phyloP scores from a whole-genome alignment of 2,329 filamentous ascomycete species.

The Plenodomus lindquistii region DNA sequence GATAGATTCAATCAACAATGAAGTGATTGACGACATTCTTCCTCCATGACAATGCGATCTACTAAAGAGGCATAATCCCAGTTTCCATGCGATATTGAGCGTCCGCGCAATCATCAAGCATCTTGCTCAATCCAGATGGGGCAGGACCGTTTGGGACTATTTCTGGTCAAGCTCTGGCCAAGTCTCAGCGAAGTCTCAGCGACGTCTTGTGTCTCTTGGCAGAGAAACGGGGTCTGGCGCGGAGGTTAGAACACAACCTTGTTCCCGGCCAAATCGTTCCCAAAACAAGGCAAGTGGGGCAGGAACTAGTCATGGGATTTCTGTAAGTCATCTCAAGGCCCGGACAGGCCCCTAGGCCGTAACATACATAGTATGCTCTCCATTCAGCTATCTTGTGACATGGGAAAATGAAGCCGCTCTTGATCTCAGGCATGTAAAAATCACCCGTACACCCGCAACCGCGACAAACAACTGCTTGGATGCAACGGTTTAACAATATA shows the following conservation, averaged over 20 bases:
- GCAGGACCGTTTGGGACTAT: not conserved
- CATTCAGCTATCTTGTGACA: too few species aligned
- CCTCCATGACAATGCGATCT: not conserved
- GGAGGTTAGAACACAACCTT: constrained; percentile 17
- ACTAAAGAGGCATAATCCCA: not conserved
- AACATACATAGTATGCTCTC: too few species aligned
- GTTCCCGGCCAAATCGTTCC: not conserved
- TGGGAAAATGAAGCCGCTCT: too few species aligned
- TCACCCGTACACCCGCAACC: too few species aligned
- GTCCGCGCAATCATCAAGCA: constrained; percentile 3
- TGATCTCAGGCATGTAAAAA: too few species aligned
- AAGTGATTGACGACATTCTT: constrained; percentile 1
- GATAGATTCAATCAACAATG: constrained; percentile 7
- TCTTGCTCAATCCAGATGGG: not conserved
- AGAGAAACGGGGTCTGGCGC: constrained; percentile 3
- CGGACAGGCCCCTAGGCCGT: too few species aligned
- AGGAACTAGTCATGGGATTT: too few species aligned
- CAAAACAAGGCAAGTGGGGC: not conserved
- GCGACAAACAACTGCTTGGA: too few species aligned
- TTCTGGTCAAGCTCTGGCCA: constrained; percentile 17
- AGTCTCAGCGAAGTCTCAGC: constrained; percentile 28
- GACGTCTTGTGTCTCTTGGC: constrained; percentile 21
- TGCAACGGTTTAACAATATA: too few species aligned
- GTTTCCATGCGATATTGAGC: not conserved
- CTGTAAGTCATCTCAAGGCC: too few species aligned